These are phyloP conservation scores for Pisolithus tinctorius DNA, from an alignment of 768 basidiomycete species.

Conservation along the genomic window DNA sequence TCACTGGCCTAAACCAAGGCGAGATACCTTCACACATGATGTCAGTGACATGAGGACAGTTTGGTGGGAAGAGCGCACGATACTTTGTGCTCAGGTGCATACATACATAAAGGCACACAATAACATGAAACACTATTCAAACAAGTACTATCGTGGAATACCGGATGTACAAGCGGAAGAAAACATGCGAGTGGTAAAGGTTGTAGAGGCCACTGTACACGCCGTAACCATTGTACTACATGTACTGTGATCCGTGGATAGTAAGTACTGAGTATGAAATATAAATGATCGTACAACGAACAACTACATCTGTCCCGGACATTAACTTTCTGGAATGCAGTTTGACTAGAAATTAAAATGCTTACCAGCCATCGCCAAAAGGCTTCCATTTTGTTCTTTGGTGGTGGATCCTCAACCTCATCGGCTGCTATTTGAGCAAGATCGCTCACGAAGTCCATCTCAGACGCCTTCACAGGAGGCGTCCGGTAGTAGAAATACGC, in stretches of 20 bases:
- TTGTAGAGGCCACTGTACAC: no score
- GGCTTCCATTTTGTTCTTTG: conserved; percentile 58
- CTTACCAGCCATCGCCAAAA: conserved; percentile 80
- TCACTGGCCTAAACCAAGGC: not conserved
- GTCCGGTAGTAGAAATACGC: conserved; percentile 40
- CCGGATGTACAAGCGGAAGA: no score
- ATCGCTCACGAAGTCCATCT: conserved; percentile 83
- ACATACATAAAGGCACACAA: not conserved
- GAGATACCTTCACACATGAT: not conserved
- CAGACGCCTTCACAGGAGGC: conserved; percentile 31
- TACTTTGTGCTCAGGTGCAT: not conserved
- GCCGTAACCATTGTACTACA: no score
- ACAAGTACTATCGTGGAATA: no score
- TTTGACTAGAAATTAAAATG: conserved; percentile 1
- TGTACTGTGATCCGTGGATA: no score
- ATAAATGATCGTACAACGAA: not conserved
- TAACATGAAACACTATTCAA: not conserved
- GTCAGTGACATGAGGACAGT: not conserved
- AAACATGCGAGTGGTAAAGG: no score
- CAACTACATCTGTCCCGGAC: not conserved
- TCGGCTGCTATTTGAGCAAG: conserved; percentile 67
- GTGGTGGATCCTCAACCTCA: conserved; percentile 64
- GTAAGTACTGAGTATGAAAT: not conserved
- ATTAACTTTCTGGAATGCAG: no score
- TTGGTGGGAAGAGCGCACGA: no score